phyloP scores from a whole-genome alignment of 1,284 basidiomycete genomes.

The Ustilago nuda region DNA sequence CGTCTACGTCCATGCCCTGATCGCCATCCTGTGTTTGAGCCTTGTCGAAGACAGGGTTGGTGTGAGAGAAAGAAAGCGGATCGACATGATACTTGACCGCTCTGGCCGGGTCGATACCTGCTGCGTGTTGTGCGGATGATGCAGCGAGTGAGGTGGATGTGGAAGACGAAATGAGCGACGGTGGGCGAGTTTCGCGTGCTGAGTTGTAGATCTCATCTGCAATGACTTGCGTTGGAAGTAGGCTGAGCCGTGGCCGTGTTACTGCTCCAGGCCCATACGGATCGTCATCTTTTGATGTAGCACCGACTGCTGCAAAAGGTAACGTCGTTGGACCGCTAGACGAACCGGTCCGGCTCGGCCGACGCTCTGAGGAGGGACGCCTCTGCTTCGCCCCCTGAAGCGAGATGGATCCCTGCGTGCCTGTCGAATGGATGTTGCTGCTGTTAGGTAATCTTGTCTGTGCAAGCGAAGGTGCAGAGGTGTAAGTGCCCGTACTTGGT shows the following conservation, averaged over 20 bases:
- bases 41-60: not conserved
- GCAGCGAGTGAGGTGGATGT: slow-evolving; percentile 36
- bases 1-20: slow-evolving; percentile 7
- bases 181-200: slow-evolving; percentile 21
- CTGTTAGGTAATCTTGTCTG: slow-evolving; percentile 32
- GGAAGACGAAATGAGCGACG: slow-evolving; percentile 27
- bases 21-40: not conserved
- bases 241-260: slow-evolving; percentile 49
- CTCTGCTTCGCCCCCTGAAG: slow-evolving; percentile 25
- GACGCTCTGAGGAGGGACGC: slow-evolving; percentile 37
- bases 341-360: slow-evolving; percentile 42
- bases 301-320: slow-evolving; percentile 32
- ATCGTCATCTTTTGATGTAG: slow-evolving; percentile 29
- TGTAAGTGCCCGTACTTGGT: slow-evolving; percentile 16
- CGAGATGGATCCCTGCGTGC: slow-evolving; percentile 9
- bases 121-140: slow-evolving; percentile 19
- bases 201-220: slow-evolving; percentile 38
- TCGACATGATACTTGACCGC: slow-evolving; percentile 33
- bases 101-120: slow-evolving; percentile 22
- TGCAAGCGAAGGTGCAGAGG: slow-evolving; percentile 1
- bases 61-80: slow-evolving; percentile 9
- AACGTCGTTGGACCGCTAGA: slow-evolving; percentile 48
- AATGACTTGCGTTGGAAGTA: slow-evolving; percentile 34
- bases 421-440: slow-evolving; percentile 4
- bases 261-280: slow-evolving; percentile 50